Conservation (phyloP, 164 flowering plant genomes). For the Malania oleifera region DNA sequence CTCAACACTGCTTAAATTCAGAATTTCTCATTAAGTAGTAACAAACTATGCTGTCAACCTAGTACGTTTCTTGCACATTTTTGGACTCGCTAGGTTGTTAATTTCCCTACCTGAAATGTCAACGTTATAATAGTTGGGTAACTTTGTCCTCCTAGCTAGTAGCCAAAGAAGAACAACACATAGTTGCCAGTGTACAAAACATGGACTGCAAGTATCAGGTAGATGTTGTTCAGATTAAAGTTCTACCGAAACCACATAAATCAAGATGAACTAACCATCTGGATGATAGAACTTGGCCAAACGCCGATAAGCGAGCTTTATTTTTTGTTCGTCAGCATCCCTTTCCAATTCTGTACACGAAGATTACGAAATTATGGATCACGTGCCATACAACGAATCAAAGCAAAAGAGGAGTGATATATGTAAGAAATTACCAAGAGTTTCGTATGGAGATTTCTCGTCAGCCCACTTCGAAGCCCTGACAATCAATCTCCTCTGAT, state of each 20-base stretch:
- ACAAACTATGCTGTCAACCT: too few relatives aligned
- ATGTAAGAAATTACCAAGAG: slow-evolving; percentile 45
- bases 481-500: slow-evolving; percentile 47
- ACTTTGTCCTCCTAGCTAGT: too few relatives aligned
- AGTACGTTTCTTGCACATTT: too few relatives aligned
- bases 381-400: neutral
- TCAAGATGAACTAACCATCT: slow-evolving; percentile 64
- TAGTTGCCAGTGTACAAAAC: too few relatives aligned
- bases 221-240: neutral
- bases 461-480: slow-evolving; percentile 71
- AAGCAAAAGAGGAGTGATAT: neutral
- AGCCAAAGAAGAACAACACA: too few relatives aligned
- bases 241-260: neutral
- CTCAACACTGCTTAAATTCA: too few relatives aligned
- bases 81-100: too few relatives aligned
- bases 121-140: too few relatives aligned
- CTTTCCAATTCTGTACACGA: slow-evolving; percentile 63
- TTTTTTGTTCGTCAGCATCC: slow-evolving; percentile 87
- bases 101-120: too few relatives aligned
- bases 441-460: slow-evolving; percentile 73
- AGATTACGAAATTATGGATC: neutral
- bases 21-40: too few relatives aligned
- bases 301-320: slow-evolving; percentile 80
- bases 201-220: too few relatives aligned
- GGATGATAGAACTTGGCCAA: slow-evolving; percentile 94